Conservation (phyloP, 2,329 filamentous ascomycete species). For the Aspergillus sp. region DNA sequence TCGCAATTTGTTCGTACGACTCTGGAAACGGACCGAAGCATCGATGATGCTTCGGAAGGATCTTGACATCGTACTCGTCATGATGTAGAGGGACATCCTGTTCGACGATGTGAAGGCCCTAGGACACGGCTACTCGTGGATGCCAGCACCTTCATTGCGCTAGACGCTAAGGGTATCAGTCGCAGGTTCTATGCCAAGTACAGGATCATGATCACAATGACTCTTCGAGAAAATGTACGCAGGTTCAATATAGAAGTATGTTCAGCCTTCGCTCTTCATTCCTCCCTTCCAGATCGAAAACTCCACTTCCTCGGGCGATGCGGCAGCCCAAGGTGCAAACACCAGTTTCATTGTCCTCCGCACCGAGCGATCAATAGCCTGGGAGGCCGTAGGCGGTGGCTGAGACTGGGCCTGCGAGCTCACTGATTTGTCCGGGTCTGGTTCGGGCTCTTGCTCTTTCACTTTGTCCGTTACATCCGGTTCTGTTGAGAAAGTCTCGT, state of each 20-base stretch:
- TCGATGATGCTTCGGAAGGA: conserved; percentile 18
- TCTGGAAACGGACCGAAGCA: conserved; percentile 23
- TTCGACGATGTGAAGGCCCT: conserved; percentile 20
- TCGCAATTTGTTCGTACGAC: conserved; percentile 19
- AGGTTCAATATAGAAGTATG: too few species aligned
- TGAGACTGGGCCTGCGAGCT: neutral
- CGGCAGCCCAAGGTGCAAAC: conserved; percentile 73
- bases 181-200: too few species aligned
- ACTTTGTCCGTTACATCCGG: neutral
- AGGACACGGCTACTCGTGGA: too few species aligned
- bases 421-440: neutral
- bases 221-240: too few species aligned
- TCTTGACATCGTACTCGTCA: conserved; percentile 23
- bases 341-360: conserved; percentile 82
- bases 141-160: too few species aligned
- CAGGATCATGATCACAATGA: too few species aligned
- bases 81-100: conserved; percentile 18
- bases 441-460: neutral
- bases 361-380: conserved; percentile 37
- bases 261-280: conserved; percentile 17
- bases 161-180: neutral
- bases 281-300: conserved; percentile 75
- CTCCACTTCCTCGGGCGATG: conserved; percentile 54
- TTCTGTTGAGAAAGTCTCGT: neutral
- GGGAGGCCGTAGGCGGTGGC: neutral